phyloP scores from a whole-genome alignment of 2,329 filamentous ascomycete genomes.

The Amylocarpus encephaloides region DNA sequence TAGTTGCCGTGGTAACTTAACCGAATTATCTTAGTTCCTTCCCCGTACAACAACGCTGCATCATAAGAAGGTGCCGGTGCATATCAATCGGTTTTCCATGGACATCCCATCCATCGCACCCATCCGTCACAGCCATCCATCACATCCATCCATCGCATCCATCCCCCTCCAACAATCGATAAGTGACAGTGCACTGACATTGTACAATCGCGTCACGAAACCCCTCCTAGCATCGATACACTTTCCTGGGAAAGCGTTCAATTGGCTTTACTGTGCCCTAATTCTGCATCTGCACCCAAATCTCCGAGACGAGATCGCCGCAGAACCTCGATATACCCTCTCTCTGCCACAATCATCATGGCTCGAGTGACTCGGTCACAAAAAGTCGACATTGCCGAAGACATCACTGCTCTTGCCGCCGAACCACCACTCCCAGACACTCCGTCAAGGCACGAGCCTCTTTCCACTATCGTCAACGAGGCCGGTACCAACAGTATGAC shows the following conservation, averaged over 20 bases:
- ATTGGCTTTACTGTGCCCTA: slow-evolving; percentile 2
- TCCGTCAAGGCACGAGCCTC: slow-evolving; percentile 13
- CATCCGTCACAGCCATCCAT: too few relatives aligned
- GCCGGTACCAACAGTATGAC: slow-evolving; percentile 12
- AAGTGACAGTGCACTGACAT: slow-evolving; percentile 21
- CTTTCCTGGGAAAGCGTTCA: slow-evolving; percentile 7
- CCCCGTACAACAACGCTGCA: background rate
- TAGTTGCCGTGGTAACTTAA: slow-evolving; percentile 18
- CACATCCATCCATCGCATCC: background rate
- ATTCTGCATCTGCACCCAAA: slow-evolving; percentile 1
- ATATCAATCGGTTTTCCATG: slow-evolving; percentile 14
- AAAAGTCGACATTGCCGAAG: slow-evolving; percentile 27
- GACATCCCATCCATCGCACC: slow-evolving; percentile 15
- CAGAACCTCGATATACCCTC: slow-evolving; percentile 2
- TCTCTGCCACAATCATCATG: slow-evolving; percentile 20
- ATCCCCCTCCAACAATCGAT: slow-evolving; percentile 19
- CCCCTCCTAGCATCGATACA: slow-evolving; percentile 17
- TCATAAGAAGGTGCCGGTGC: background rate
- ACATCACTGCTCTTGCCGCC: slow-evolving; percentile 21
- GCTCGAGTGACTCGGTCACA: slow-evolving; percentile 29
- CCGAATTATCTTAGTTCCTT: background rate
- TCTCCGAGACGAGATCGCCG: slow-evolving; percentile 8
- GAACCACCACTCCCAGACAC: slow-evolving; percentile 18
- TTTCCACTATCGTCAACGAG: slow-evolving; percentile 19
- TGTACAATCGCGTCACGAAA: slow-evolving; percentile 13